These are phyloP conservation scores for Leucosporidium creatinivorum DNA, from an alignment of 768 basidiomycete species.

Conservation along the genomic window DNA sequence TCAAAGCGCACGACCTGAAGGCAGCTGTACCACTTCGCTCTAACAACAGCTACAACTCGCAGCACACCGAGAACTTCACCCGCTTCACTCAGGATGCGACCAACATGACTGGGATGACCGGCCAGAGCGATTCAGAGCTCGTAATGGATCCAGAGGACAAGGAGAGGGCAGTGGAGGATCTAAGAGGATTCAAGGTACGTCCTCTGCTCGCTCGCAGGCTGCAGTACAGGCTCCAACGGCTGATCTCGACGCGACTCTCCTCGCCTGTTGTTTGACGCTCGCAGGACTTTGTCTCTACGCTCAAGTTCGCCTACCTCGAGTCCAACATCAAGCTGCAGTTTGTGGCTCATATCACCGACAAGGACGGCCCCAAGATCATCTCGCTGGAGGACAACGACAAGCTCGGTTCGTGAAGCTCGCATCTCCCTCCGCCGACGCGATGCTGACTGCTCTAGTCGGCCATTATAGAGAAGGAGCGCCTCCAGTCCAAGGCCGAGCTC, in stretches of 20 bases:
- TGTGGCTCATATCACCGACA: conserved; percentile 14
- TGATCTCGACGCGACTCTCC: background rate
- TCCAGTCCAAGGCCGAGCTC: conserved; percentile 12
- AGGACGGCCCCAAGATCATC: background rate
- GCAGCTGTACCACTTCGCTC: background rate
- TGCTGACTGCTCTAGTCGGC: background rate
- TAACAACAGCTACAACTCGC: background rate
- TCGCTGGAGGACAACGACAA: conserved; percentile 11
- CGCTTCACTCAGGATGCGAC: conserved; percentile 20
- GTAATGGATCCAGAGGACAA: conserved; percentile 20
- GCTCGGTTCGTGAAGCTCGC: conserved; percentile 5
- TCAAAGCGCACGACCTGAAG: conserved; percentile 7
- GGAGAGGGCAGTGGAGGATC: conserved; percentile 11
- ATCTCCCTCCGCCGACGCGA: background rate
- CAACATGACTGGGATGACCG: conserved; percentile 8
- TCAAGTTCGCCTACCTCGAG: conserved; percentile 35
- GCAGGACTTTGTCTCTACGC: conserved; percentile 26
- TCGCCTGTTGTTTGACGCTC: background rate
- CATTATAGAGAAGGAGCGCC: background rate
- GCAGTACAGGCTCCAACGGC: background rate
- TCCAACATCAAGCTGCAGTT: conserved; percentile 27
- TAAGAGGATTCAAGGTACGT: conserved; percentile 31
- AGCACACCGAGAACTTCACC: conserved; percentile 20
- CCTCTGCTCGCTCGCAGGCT: background rate
- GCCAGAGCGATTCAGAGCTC: conserved; percentile 11